Percentiles rank a stretch among this genome's conserved stretches.
Evolutionary conservation across 1,139 yeast genomes (phyloP).

Genomic region (Taphrina populina): DNA sequence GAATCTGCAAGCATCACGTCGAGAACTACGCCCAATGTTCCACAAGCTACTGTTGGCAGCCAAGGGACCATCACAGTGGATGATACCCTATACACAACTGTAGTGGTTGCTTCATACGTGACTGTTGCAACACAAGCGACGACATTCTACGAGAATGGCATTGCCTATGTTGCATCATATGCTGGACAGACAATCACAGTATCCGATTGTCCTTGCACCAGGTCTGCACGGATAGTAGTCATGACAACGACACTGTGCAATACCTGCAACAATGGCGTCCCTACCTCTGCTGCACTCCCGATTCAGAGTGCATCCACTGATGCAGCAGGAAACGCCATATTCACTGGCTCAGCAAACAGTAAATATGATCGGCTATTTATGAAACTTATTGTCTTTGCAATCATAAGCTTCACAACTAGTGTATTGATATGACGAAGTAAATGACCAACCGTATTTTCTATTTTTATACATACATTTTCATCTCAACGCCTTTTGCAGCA

Average conservation of each 20-base stretch:
- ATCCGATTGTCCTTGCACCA: constrained; percentile 17
- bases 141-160: constrained; percentile 18
- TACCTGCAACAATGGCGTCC: constrained; percentile 4
- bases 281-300: too few species aligned
- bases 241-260: constrained; percentile 15
- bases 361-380: neutral
- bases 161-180: constrained; percentile 19
- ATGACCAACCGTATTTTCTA: too few species aligned
- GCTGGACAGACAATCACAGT: constrained; percentile 22
- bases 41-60: constrained; percentile 9
- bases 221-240: constrained; percentile 11
- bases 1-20: neutral
- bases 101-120: constrained; percentile 14
- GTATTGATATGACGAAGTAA: too few species aligned
- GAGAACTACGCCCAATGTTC: neutral
- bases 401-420: too few species aligned
- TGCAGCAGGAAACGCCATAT: neutral
- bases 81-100: constrained; percentile 7
- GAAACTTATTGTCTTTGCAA: neutral
- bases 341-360: constrained; percentile 1
- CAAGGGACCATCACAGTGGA: constrained; percentile 16
- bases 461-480: constrained; percentile 23
- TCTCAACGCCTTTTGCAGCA: constrained; percentile 22
- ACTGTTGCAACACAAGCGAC: constrained; percentile 7
- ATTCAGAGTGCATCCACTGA: constrained; percentile 13